Conservation (phyloP, 352 stramenopile genomes). For the Pythium oligandrum region DNA sequence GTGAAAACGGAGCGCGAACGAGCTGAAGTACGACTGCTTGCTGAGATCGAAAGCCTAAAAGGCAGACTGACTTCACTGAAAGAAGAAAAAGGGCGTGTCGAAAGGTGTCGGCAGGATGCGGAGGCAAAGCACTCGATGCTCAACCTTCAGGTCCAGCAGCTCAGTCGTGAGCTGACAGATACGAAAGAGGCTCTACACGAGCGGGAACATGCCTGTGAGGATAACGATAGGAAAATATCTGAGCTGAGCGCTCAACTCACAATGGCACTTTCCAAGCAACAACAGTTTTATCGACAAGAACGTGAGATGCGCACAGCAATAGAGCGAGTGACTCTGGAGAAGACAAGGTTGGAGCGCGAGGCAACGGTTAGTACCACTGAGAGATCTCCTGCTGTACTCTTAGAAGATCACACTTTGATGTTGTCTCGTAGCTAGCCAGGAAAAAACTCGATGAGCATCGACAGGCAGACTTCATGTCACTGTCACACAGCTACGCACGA, state of each 20-base stretch:
- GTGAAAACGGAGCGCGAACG: slow-evolving; percentile 44
- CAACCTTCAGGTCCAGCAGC: slow-evolving; percentile 47
- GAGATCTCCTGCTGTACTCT: too few species aligned
- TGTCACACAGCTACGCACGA: slow-evolving; percentile 1
- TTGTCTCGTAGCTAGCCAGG: slow-evolving; percentile 24
- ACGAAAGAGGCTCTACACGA: slow-evolving; percentile 50
- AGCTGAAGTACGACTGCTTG: slow-evolving; percentile 43
- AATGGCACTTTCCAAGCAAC: slow-evolving; percentile 64
- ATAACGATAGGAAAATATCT: slow-evolving; percentile 60
- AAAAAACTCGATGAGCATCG: slow-evolving; percentile 37
- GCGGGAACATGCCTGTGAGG: slow-evolving; percentile 57
- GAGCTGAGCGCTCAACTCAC: slow-evolving; percentile 66
- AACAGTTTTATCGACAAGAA: slow-evolving; percentile 69
- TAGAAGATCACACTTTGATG: not conserved
- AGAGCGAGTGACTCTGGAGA: slow-evolving; percentile 57
- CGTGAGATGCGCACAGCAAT: slow-evolving; percentile 53
- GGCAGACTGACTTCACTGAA: slow-evolving; percentile 38
- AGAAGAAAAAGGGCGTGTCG: slow-evolving; percentile 49
- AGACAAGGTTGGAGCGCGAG: slow-evolving; percentile 60
- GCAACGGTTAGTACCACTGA: slow-evolving; percentile 20
- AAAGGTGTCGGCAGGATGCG: slow-evolving; percentile 43
- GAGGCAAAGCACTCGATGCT: slow-evolving; percentile 43
- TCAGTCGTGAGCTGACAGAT: slow-evolving; percentile 46
- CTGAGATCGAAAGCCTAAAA: slow-evolving; percentile 64
- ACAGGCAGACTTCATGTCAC: not conserved